Base-by-base conservation (phyloP, 495 filamentous ascomycete species). In the Penicillium cinerascens region DNA sequence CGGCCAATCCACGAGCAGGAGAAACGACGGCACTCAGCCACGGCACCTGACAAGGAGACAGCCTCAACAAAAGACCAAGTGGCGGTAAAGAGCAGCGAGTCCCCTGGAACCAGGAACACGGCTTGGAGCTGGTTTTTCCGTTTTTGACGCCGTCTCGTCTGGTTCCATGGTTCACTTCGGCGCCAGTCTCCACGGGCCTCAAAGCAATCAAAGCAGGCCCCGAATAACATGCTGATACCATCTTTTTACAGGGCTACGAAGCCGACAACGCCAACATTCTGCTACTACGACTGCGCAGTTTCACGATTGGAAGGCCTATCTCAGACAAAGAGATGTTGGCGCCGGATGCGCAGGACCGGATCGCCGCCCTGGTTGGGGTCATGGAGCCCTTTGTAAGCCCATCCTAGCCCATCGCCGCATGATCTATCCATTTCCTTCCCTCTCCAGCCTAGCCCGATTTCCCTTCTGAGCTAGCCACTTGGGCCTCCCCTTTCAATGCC, bases 221-320 rank as follows among this genome's bases (percentile, higher is more conserved):
- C 37, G n/a, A 39, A 20, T 20, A 1, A 39, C 37, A 17, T 4
- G 23, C 61, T 58, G 57, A 52, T 49, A 58, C 43, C 20, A 0
- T n/a, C 16, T 21, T 15, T 56, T 35, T 54, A 35, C 59, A 89
- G 85, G 90, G 89, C 54, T 95, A 88, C 66, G 75, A 80, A 26
- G 72, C 79, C 13, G 83, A 88, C 47, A 85, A 95, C 59, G 66
- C 79, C 36, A 84, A 92, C 51, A 89, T 93, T 58, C 77, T 83
- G 38, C 76, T 95, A 49, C 73, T 95, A 44, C 84, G 88, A 50
- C 77, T 95, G 52, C 78, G 82, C 55, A 92, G 84, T 65, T 93
- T 83, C 63, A 90, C 86, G 0, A 69, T 92, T 33, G 78, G 84
- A 27, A 82, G 70, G 49, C 79, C 83, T 58, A 60, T 95, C 38